Percentiles rank a stretch among this genome's conserved stretches.
These are phyloP conservation scores for Puccinia coronata DNA, from an alignment of 1,284 basidiomycete species.

Conservation along the genomic window DNA sequence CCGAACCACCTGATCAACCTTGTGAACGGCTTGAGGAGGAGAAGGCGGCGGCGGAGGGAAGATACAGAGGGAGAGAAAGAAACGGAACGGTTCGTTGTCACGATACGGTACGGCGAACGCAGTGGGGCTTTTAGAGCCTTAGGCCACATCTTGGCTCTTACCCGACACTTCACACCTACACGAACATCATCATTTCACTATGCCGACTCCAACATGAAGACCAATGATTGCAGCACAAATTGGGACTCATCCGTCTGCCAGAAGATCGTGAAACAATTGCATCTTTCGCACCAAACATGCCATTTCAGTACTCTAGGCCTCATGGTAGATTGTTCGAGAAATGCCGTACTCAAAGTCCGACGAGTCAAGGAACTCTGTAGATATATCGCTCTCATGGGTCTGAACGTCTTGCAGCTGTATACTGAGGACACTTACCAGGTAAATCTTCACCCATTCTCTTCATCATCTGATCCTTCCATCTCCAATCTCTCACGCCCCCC, in stretches of 20 bases:
- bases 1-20: background rate
- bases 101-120: background rate
- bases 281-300: background rate
- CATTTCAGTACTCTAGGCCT: slow-evolving; percentile 56
- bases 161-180: background rate
- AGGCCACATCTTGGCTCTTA: slow-evolving; percentile 27
- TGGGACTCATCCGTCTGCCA: background rate
- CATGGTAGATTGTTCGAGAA: slow-evolving; percentile 60
- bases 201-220: too few species aligned
- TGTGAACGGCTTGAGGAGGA: background rate
- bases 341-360: slow-evolving; percentile 58
- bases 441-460: background rate
- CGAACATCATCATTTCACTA: too few species aligned
- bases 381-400: slow-evolving; percentile 57
- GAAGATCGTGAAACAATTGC: background rate
- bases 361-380: slow-evolving; percentile 56
- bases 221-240: too few species aligned
- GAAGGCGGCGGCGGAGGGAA: too few species aligned
- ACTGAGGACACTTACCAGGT: slow-evolving; percentile 49
- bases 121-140: slow-evolving; percentile 22
- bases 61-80: background rate
- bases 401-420: slow-evolving; percentile 57
- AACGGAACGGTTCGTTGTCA: slow-evolving; percentile 19
- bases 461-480: slow-evolving; percentile 33
- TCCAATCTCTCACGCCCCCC: background rate